phyloP scores from a whole-genome alignment of 805 yeast species.

The Wickerhamiella cacticola region DNA sequence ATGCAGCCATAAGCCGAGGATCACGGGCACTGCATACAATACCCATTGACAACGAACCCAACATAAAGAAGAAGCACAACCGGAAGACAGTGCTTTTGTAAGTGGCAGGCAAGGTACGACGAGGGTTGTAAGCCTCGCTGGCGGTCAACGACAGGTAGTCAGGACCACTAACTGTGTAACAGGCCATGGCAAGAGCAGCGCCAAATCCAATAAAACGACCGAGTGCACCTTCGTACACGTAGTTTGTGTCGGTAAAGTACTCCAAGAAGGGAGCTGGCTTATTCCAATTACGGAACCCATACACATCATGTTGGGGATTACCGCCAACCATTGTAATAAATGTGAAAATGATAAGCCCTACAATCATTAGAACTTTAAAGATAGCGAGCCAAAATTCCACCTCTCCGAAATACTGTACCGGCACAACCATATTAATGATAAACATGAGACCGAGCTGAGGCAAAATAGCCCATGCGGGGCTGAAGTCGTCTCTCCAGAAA shows the following conservation, averaged over 20 bases:
- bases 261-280: constrained; percentile 47
- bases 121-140: constrained; percentile 64
- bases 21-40: constrained; percentile 63
- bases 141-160: constrained; percentile 79
- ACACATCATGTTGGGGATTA: constrained; percentile 55
- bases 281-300: constrained; percentile 47
- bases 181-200: constrained; percentile 55
- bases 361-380: constrained; percentile 58
- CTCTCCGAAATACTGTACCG: constrained; percentile 69
- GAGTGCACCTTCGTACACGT: constrained; percentile 58
- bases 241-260: constrained; percentile 46
- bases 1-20: constrained; percentile 44
- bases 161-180: constrained; percentile 76
- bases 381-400: constrained; percentile 68
- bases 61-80: constrained; percentile 52
- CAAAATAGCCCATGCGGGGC: constrained; percentile 56
- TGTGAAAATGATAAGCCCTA: constrained; percentile 66
- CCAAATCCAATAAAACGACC: constrained; percentile 66
- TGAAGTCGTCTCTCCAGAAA: constrained; percentile 67
- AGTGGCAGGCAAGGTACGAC: constrained; percentile 60
- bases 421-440: constrained; percentile 48
- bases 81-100: constrained; percentile 66
- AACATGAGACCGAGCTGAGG: constrained; percentile 55
- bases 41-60: constrained; percentile 70
- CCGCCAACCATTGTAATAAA: constrained; percentile 81